Evolutionary conservation across 2,329 filamentous ascomycete species (phyloP), one percentile per base, ranked within the genome.

Genomic region (Gremmenia infestans): DNA sequence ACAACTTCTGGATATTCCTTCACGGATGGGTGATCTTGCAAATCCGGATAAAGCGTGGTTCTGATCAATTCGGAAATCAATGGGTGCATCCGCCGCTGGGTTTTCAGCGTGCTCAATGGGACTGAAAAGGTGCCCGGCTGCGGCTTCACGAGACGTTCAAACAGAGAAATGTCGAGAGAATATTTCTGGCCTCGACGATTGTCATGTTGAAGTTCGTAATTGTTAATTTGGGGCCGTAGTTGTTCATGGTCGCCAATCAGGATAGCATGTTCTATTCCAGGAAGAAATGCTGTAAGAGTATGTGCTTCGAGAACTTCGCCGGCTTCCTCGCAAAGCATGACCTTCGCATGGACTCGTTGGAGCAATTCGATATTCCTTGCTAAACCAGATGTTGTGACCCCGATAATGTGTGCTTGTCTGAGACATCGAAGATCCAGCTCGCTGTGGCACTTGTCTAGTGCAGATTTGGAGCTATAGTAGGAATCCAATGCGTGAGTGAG

Each of bases 61-160:
- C 82, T 73, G 8, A 89, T 72, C 0, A 90, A 75, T 1, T 69
- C 67, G 0, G 87, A 77, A 9, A 90, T 85, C 0, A 74, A 74
- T 0, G 86, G 86, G 51, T 80, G 76, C 85, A 89, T 89, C 11
- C 86, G 76, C 12, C 84, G 73, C 65, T 90, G 86, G 77, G 51
- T 78, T 11, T 83, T 72, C 2, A 89, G 71, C 2, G 68, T 66
- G 5, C 68, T 69, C 6, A 73, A 67, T 0, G 72, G 70, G 0
- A 70, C 53, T 6, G 61, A 45, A 0, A 61, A 58, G 12, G 57
- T 52, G 40, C 59, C 61, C 19, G 53, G 43, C 47, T 60, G 59
- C 22, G 65, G 63, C 7, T 68, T 60, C 5, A 77, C 73, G 0
- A 82, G 72, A 28, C 79, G 67, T 67, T 82, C 80, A 61, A 83